Percentiles rank a stretch among this genome's conserved stretches.
Evolutionary conservation across 257 asterid species (phyloP).

Genomic region (Nicotiana otophora): DNA sequence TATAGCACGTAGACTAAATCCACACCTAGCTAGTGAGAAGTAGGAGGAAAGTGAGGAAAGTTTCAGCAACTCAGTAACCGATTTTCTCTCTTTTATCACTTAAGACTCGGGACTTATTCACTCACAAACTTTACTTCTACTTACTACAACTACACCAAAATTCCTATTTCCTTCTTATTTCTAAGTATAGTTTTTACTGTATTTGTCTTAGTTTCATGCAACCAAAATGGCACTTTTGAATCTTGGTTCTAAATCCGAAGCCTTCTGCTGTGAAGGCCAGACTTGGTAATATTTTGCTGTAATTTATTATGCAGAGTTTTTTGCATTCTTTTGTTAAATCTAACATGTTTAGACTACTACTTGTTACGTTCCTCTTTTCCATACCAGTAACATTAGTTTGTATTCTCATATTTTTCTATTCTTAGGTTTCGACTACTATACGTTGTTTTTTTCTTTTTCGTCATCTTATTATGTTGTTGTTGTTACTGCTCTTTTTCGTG

Average conservation of each 20-base stretch:
- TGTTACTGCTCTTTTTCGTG: too few species aligned
- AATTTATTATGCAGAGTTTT: background rate
- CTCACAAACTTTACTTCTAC: background rate
- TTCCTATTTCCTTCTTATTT: background rate
- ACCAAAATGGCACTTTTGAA: slow-evolving; percentile 57
- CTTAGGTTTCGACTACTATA: too few species aligned
- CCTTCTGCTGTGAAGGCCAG: slow-evolving; percentile 68
- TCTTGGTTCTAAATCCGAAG: slow-evolving; percentile 84
- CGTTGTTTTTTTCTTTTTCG: too few species aligned
- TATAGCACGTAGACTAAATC: background rate
- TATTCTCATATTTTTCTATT: too few species aligned
- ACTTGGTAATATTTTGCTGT: slow-evolving; percentile 39
- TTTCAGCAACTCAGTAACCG: slow-evolving; percentile 10
- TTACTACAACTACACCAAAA: background rate
- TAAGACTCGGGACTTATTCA: slow-evolving; percentile 32
- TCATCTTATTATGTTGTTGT: too few species aligned
- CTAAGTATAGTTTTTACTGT: background rate
- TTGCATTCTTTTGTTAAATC: background rate
- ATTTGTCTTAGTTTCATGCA: background rate
- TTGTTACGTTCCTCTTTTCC: too few species aligned
- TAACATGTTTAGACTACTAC: background rate
- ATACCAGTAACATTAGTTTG: too few species aligned
- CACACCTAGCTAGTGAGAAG: slow-evolving; percentile 11
- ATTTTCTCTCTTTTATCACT: slow-evolving; percentile 23
- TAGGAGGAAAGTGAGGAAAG: slow-evolving; percentile 27